phyloP scores from a whole-genome alignment of 768 basidiomycete species.

The Termitomyces sp. region DNA sequence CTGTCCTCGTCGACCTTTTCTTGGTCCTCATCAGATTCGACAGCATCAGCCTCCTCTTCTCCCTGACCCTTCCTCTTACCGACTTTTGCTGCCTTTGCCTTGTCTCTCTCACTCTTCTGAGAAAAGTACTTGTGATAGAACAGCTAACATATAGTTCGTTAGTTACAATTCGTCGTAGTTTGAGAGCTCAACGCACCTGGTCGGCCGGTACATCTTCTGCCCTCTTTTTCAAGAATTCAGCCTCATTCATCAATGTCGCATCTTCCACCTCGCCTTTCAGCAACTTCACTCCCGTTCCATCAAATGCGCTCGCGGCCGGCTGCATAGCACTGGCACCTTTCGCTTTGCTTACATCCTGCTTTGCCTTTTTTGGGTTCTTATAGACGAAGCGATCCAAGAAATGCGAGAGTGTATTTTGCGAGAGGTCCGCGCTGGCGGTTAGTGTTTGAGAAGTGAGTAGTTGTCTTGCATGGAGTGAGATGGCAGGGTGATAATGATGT shows the following conservation, averaged over 20 bases:
- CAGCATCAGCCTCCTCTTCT: constrained; percentile 32
- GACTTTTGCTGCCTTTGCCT: constrained; percentile 39
- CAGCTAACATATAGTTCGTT: constrained; percentile 36
- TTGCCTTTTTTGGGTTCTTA: constrained; percentile 84
- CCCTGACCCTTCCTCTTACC: constrained; percentile 30
- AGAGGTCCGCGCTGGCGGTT: constrained; percentile 83
- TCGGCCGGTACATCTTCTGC: constrained; percentile 80
- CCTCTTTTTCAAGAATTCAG: constrained; percentile 66
- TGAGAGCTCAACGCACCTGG: constrained; percentile 48
- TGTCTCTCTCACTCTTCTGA: constrained; percentile 57
- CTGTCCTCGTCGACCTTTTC: constrained; percentile 40
- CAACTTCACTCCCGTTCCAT: constrained; percentile 67
- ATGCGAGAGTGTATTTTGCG: constrained; percentile 88
- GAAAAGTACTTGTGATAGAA: constrained; percentile 93
- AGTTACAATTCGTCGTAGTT: neutral
- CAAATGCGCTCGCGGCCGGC: constrained; percentile 70
- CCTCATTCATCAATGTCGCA: constrained; percentile 63
- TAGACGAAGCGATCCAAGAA: constrained; percentile 98
- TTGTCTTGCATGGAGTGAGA: constrained; percentile 83
- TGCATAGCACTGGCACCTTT: constrained; percentile 95
- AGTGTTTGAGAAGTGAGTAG: constrained; percentile 70
- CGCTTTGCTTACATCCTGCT: constrained; percentile 30
- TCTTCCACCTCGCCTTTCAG: constrained; percentile 51
- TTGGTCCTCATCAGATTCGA: constrained; percentile 39
- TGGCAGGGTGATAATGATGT: constrained; percentile 86